Evolutionary conservation across 1,284 basidiomycete species (phyloP).

Genomic region (Cryptococcus sp.): DNA sequence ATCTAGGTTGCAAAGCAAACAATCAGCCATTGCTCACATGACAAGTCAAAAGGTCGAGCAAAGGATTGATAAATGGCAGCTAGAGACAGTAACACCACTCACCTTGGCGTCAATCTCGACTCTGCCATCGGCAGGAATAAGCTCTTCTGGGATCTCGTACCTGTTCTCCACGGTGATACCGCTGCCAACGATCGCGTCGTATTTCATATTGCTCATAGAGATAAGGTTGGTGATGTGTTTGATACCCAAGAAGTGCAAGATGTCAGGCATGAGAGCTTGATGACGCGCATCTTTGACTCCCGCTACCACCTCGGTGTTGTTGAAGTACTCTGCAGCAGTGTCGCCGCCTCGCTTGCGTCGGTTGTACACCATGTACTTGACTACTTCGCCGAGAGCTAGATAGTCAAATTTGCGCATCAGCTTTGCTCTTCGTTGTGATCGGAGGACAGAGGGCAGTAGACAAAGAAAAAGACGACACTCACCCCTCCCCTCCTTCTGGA

Average conservation of each 20-base stretch:
- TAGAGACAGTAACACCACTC: constrained; percentile 1
- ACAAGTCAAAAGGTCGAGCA: background rate
- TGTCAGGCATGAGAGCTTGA: constrained; percentile 94
- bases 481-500: constrained; percentile 66
- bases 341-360: constrained; percentile 92
- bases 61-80: constrained; percentile 6
- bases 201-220: constrained; percentile 84
- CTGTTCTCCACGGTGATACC: constrained; percentile 81
- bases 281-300: constrained; percentile 96
- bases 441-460: background rate
- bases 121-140: constrained; percentile 85
- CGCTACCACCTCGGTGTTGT: constrained; percentile 86
- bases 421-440: constrained; percentile 74
- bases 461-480: no score
- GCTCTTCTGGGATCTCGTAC: constrained; percentile 82
- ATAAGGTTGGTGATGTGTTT: constrained; percentile 86
- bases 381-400: constrained; percentile 87
- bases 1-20: constrained; percentile 62
- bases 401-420: constrained; percentile 54
- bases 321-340: constrained; percentile 90
- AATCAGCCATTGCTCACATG: background rate
- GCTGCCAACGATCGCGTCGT: constrained; percentile 83
- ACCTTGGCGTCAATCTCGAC: constrained; percentile 89
- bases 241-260: constrained; percentile 91
- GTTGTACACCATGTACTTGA: constrained; percentile 93